Evolutionary conservation across 176 grass and related monocot genomes (phyloP).

Genomic region (Elaeis guineensis): DNA sequence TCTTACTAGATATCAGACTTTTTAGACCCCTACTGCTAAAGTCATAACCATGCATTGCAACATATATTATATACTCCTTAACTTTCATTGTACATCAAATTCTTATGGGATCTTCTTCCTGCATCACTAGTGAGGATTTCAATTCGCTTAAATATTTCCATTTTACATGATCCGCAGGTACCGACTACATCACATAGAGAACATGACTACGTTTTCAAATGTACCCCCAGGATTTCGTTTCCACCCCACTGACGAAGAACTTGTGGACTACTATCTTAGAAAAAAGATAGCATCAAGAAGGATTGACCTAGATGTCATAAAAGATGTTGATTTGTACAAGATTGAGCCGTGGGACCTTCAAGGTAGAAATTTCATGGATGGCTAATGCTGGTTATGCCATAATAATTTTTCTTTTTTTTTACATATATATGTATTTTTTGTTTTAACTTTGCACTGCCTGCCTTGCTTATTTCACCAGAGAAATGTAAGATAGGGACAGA

Average conservation of each 20-base stretch:
- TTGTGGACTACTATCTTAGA: conserved; percentile 93
- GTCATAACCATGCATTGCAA: too few species aligned
- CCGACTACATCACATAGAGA: neutral
- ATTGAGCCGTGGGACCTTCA: conserved; percentile 97
- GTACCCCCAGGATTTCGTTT: conserved; percentile 92
- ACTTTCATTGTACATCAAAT: too few species aligned
- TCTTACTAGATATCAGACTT: too few species aligned
- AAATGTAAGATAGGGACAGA: conserved; percentile 70
- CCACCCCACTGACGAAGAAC: conserved; percentile 89
- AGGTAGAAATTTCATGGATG: conserved; percentile 33
- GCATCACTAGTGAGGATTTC: neutral
- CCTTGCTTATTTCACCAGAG: conserved; percentile 30
- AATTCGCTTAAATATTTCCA: too few species aligned
- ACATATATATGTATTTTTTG: too few species aligned
- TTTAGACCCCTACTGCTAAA: too few species aligned
- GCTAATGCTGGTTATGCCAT: neutral
- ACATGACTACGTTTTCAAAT: conserved; percentile 72
- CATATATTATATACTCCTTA: too few species aligned
- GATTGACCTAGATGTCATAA: conserved; percentile 88
- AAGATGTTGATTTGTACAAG: conserved; percentile 88
- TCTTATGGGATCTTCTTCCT: neutral
- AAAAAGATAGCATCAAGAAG: conserved; percentile 72
- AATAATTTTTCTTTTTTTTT: too few species aligned
- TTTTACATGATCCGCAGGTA: neutral
- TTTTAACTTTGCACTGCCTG: too few species aligned